Base-by-base conservation (phyloP, 164 flowering plant species). In the Echeveria elegans region DNA sequence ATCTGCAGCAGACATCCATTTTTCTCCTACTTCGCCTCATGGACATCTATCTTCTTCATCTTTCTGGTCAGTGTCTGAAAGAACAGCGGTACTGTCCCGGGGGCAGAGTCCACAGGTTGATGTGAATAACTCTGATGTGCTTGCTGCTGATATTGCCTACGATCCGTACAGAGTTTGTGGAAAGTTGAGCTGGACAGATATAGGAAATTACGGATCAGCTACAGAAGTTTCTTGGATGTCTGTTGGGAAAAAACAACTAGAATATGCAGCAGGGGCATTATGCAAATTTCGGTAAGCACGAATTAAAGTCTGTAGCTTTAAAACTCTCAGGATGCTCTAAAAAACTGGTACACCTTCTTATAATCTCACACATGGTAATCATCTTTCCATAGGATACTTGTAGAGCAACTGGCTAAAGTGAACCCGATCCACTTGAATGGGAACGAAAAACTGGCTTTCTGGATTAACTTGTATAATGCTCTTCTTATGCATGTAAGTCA, bases 401-500 rank as follows among this genome's bases (percentile, higher is more conserved):
- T 88, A 38, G 96, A 86, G 82, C 88, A 84, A 64, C 73, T 88
- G 73, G 96, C 87, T 5, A 82, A 76, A 74, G 90, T 88, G 65
- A 84, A 86, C 67, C 89, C 89, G 7, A 70, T 74, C 41, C 79
- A 78, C 72, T 75, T 89, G 80, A 82, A 69, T 69, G 63, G 77
- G 66, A 72, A 84, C 29, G 96, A 84, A 78, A 86, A 82, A 82
- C 82, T 89, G 72, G 92, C 95, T 59, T 89, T 89, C 77, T 89
- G 96, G 96, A 85, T 89, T 79, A 89, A 89, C 82, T 66, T 89
- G 52, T 89, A 86, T 50, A 86, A 89, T 82, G 92, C 96, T 7
- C 70, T 89, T 66, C 83, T 86, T 61, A 89, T 89, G 96, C 96
- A 89, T 74, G 96, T 89, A 60, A 43, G 94, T 73, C 70, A 59